Base-by-base conservation (phyloP, 2,329 filamentous ascomycete species). In the Nigrograna mackinnonii region DNA sequence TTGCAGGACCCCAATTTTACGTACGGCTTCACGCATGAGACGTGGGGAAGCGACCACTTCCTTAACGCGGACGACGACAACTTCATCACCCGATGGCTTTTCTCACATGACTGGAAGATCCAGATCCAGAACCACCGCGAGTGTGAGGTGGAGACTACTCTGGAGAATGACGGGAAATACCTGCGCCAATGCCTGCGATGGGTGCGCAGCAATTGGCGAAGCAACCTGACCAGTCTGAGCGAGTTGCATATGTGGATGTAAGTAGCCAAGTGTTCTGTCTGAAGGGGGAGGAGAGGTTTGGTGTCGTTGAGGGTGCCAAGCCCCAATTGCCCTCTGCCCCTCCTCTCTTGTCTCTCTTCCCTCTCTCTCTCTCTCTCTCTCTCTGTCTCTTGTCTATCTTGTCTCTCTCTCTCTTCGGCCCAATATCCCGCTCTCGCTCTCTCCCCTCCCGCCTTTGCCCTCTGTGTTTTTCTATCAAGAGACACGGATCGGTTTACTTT, bases 1-100 rank as follows among this genome's bases (percentile, higher is more conserved):
- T 77, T 97, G 19, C 85, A 89, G 58, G 89, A 91, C 65, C 83
- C 87, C 46, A 84, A 87, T 39, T 97, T 97, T 69, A 84, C 91
- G 31, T 82, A 91, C 52, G 89, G 86, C 34, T 96, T 97, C 75
- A 91, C 89, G 54, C 90, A 91, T 41, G 92, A 97, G 73, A 87
- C 86, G 56, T 79, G 79, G 71, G 64, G 66, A 22, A 66, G 62
- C 51, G 84, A 86, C 58, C 95, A 87, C 72, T 91, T 91, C 61
- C 79, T 97, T 47, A 96, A 96, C 64, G 91, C 92, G 19, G 92
- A 97, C 69, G 92, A 97, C 68, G 92, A 97, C 77, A 97, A 97
- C 73, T 97, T 96, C 73, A 89, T 97, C 57, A 96, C 92, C 5
- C 85, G 92, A 44, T 97, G 92, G 92, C 80, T 97, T 61, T 91